Evolutionary conservation across 768 basidiomycete species (phyloP).

Genomic region (Lenzites betulinus): DNA sequence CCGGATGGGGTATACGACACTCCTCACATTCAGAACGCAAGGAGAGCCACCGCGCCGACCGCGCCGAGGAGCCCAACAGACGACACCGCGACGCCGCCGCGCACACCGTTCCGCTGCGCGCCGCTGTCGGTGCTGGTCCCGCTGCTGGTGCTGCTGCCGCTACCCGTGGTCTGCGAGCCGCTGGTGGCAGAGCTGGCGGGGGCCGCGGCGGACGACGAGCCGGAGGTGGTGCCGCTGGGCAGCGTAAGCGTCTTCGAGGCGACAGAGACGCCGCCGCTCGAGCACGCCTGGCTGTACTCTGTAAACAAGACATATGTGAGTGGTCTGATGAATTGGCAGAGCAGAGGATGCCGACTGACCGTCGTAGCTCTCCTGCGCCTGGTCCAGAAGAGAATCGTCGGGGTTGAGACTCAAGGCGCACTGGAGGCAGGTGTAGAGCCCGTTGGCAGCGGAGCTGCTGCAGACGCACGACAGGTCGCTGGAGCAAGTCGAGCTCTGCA

Average conservation of each 20-base stretch:
- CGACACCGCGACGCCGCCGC: not conserved
- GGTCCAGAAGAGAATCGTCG: not conserved
- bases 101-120: not conserved
- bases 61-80: not conserved
- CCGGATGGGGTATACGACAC: not conserved
- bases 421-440: slow-evolving; percentile 18
- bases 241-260: slow-evolving; percentile 1
- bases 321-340: not conserved
- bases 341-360: not conserved
- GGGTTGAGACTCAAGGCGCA: slow-evolving; percentile 17
- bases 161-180: not conserved
- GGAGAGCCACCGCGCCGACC: not conserved
- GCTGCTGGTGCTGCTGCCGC: not conserved
- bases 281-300: slow-evolving; percentile 5
- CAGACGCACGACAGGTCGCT: slow-evolving; percentile 16
- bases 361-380: slow-evolving; percentile 13
- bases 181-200: not conserved
- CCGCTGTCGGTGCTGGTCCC: not conserved
- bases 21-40: not conserved
- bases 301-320: not conserved
- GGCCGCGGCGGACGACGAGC: not conserved
- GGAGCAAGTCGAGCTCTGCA: slow-evolving; percentile 11
- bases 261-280: not conserved
- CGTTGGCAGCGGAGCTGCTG: slow-evolving; percentile 7
- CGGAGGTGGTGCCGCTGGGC: not conserved